A percentile compares a stretch with the other conserved stretches of the same genome.
These are phyloP conservation scores for Talaromyces marneffei DNA, from an alignment of 2,329 filamentous ascomycete species.

Conservation along the genomic window DNA sequence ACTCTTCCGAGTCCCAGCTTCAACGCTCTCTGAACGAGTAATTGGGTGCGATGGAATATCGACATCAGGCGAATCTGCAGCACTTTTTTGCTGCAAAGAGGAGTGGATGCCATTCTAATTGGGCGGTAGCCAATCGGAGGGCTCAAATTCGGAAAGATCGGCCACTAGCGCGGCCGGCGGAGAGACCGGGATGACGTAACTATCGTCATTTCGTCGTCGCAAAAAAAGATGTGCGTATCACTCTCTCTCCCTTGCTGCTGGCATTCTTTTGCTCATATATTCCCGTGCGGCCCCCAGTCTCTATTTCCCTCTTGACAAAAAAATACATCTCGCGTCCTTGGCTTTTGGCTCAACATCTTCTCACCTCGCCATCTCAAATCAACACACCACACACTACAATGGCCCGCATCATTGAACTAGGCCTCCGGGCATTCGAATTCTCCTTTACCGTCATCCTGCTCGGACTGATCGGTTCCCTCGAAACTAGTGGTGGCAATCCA, in stretches of 20 bases:
- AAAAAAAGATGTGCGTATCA: neutral
- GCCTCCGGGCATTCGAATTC: constrained; percentile 38
- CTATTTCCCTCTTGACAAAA: neutral
- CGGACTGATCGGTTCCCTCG: constrained; percentile 59
- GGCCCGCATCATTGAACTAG: constrained; percentile 8
- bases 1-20: neutral
- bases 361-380: neutral
- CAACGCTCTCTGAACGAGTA: neutral
- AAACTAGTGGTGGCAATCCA: constrained; percentile 50
- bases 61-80: neutral
- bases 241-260: neutral
- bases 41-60: neutral
- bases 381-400: constrained; percentile 1
- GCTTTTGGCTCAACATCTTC: neutral
- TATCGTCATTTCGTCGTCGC: constrained; percentile 3
- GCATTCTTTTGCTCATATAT: neutral
- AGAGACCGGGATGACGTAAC: constrained; percentile 6
- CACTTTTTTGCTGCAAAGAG: neutral
- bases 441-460: constrained; percentile 56
- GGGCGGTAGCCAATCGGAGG: neutral
- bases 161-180: neutral
- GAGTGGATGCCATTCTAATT: neutral
- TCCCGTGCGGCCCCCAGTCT: neutral
- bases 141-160: neutral
- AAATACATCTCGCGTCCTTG: neutral